A percentile compares a stretch with the other conserved stretches of the same genome.
These are phyloP conservation scores for Mediolabrus comicus DNA, from an alignment of 108 stramenopile genomes.

Conservation along the genomic window DNA sequence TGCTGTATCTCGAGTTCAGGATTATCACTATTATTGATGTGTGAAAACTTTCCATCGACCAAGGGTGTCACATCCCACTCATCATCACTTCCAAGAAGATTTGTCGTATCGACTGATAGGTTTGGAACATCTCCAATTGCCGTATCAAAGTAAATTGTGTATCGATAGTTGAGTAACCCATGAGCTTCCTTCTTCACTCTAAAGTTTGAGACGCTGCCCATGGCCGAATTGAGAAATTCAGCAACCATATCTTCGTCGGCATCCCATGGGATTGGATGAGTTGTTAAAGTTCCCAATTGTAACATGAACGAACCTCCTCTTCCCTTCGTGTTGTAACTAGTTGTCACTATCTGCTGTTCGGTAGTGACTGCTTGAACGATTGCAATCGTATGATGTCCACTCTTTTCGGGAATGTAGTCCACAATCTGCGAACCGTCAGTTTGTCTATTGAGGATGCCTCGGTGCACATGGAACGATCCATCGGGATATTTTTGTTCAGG, in stretches of 20 bases:
- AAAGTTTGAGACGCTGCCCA: slow-evolving; percentile 35
- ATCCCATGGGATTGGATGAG: slow-evolving; percentile 61
- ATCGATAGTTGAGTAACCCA: slow-evolving; percentile 55
- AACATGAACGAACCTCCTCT: slow-evolving; percentile 54
- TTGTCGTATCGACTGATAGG: slow-evolving; percentile 49
- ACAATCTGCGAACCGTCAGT: slow-evolving; percentile 55
- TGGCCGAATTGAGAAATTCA: slow-evolving; percentile 12
- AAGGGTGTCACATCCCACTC: slow-evolving; percentile 36
- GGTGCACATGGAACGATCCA: slow-evolving; percentile 27
- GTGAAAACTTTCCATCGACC: slow-evolving; percentile 41
- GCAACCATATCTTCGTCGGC: slow-evolving; percentile 24
- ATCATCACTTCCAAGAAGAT: slow-evolving; percentile 31
- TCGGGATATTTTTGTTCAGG: slow-evolving; percentile 22
- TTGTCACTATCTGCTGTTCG: slow-evolving; percentile 57
- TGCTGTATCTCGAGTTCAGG: slow-evolving; percentile 22
- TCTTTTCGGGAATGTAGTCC: slow-evolving; percentile 44
- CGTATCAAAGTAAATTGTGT: slow-evolving; percentile 67
- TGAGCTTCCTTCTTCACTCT: slow-evolving; percentile 16
- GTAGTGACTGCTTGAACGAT: slow-evolving; percentile 38
- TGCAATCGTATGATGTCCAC: slow-evolving; percentile 63
- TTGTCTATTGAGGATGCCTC: slow-evolving; percentile 22
- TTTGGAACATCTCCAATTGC: slow-evolving; percentile 54
- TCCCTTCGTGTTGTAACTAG: slow-evolving; percentile 31
- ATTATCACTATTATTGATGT: slow-evolving; percentile 18
- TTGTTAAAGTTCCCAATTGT: slow-evolving; percentile 21